These are phyloP conservation scores for Podospora pseudocomata DNA, from an alignment of 495 filamentous ascomycete genomes.

Conservation along the genomic window DNA sequence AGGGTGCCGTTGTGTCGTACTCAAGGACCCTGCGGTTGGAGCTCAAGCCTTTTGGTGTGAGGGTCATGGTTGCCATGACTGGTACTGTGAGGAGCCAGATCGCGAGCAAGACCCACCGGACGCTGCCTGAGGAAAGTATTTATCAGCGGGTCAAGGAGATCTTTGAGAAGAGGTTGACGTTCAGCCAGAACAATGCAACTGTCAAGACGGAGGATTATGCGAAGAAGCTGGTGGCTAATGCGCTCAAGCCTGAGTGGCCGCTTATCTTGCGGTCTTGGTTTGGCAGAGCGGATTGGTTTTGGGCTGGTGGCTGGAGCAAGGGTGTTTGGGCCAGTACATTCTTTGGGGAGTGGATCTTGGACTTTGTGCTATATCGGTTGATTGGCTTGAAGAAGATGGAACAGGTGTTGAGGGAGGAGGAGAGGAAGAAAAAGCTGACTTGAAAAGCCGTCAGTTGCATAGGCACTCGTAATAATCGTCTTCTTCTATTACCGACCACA, in stretches of 20 bases:
- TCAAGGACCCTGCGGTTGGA: constrained; percentile 53
- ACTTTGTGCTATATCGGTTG: constrained; percentile 35
- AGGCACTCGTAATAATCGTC: no score
- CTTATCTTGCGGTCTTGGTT: constrained; percentile 38
- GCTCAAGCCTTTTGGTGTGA: constrained; percentile 52
- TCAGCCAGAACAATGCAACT: constrained; percentile 43
- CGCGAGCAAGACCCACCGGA: constrained; percentile 36
- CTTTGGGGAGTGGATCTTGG: constrained; percentile 45
- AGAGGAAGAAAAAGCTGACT: constrained; percentile 31
- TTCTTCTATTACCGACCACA: no score
- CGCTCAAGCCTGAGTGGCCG: constrained; percentile 36
- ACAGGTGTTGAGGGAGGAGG: constrained; percentile 34
- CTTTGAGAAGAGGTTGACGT: constrained; percentile 44
- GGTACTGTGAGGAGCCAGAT: constrained; percentile 49
- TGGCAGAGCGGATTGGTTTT: constrained; percentile 48
- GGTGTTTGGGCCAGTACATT: constrained; percentile 29
- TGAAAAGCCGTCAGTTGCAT: constrained; percentile 9
- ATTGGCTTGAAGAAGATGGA: constrained; percentile 40
- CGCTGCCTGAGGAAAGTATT: constrained; percentile 39
- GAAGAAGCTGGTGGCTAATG: constrained; percentile 32
- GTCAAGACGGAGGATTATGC: constrained; percentile 41
- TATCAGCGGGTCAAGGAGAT: constrained; percentile 39
- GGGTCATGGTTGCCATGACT: constrained; percentile 51
- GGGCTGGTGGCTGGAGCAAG: constrained; percentile 39
- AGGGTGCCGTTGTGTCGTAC: constrained; percentile 50